These are phyloP conservation scores for Arthrobotrys sinensis DNA, from an alignment of 2,329 filamentous ascomycete species.

Conservation along the genomic window DNA sequence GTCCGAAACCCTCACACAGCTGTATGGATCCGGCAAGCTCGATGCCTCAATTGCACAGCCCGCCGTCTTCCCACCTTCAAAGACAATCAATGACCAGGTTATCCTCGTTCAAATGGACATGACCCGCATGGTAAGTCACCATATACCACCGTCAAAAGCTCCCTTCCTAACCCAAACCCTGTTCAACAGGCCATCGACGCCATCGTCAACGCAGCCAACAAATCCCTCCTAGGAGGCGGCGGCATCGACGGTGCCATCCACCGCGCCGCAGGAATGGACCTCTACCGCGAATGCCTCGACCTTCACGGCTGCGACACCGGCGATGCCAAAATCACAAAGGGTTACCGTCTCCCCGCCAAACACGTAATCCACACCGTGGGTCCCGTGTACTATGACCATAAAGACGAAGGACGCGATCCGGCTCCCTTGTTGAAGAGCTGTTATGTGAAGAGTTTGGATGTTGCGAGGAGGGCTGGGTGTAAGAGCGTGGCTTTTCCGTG, in stretches of 20 bases:
- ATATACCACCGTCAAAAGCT: neutral
- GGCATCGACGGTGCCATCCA: constrained; percentile 94
- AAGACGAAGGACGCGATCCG: constrained; percentile 66
- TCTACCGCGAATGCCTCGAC: constrained; percentile 79
- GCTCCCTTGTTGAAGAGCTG: constrained; percentile 72
- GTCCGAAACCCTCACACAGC: constrained; percentile 11
- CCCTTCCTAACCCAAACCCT: neutral
- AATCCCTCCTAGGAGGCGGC: constrained; percentile 83
- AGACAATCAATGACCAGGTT: constrained; percentile 33
- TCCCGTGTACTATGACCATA: constrained; percentile 76
- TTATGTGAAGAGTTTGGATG: constrained; percentile 79
- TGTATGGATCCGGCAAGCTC: constrained; percentile 37
- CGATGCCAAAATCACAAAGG: constrained; percentile 84
- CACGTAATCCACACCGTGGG: constrained; percentile 93
- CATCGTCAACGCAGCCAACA: constrained; percentile 89
- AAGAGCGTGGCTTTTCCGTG: constrained; percentile 85
- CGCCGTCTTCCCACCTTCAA: constrained; percentile 15
- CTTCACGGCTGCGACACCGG: constrained; percentile 84
- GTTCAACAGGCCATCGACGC: constrained; percentile 21
- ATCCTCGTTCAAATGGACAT: constrained; percentile 38
- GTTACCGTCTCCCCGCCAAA: constrained; percentile 80
- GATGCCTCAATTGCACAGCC: constrained; percentile 49
- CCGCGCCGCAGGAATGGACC: constrained; percentile 78
- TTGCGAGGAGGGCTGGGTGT: constrained; percentile 79
- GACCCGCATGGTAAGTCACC: constrained; percentile 38